phyloP scores from a whole-genome alignment of 305 asterid genomes.

The Solanum hybrid region DNA sequence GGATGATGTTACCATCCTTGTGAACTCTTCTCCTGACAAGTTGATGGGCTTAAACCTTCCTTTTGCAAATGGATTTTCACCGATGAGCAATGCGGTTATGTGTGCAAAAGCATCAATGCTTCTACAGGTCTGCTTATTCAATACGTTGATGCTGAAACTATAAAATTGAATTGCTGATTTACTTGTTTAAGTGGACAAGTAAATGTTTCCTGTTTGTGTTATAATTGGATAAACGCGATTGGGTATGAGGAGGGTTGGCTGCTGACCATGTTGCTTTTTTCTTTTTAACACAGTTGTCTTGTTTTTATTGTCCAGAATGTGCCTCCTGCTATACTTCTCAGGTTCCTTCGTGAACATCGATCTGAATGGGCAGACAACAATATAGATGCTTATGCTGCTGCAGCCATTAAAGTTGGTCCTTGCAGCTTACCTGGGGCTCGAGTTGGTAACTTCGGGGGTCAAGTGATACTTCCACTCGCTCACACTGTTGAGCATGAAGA shows the following conservation, averaged over 20 bases:
- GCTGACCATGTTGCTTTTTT: background rate
- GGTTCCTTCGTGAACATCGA: slow-evolving; percentile 81
- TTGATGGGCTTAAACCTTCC: slow-evolving; percentile 60
- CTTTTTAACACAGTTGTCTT: background rate
- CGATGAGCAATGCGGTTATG: slow-evolving; percentile 53
- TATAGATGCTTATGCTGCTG: slow-evolving; percentile 73
- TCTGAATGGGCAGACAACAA: slow-evolving; percentile 93
- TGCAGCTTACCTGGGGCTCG: slow-evolving; percentile 58
- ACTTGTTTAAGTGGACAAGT: background rate
- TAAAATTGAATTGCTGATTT: background rate
- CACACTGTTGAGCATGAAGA: slow-evolving; percentile 90
- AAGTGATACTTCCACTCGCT: slow-evolving; percentile 84
- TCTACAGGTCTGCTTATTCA: slow-evolving; percentile 44
- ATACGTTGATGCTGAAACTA: background rate
- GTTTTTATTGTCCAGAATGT: slow-evolving; percentile 46
- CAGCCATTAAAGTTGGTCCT: slow-evolving; percentile 73
- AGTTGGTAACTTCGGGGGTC: slow-evolving; percentile 67
- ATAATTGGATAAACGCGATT: background rate
- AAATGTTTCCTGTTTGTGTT: background rate
- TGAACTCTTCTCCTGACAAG: slow-evolving; percentile 75
- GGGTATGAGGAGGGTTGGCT: background rate
- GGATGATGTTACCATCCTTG: slow-evolving; percentile 69
- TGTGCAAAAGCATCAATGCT: slow-evolving; percentile 96
- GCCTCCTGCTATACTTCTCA: slow-evolving; percentile 73
- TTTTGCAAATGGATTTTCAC: slow-evolving; percentile 50